Conservation (phyloP, 345 rosid species). For the Pelargonium nanum region DNA sequence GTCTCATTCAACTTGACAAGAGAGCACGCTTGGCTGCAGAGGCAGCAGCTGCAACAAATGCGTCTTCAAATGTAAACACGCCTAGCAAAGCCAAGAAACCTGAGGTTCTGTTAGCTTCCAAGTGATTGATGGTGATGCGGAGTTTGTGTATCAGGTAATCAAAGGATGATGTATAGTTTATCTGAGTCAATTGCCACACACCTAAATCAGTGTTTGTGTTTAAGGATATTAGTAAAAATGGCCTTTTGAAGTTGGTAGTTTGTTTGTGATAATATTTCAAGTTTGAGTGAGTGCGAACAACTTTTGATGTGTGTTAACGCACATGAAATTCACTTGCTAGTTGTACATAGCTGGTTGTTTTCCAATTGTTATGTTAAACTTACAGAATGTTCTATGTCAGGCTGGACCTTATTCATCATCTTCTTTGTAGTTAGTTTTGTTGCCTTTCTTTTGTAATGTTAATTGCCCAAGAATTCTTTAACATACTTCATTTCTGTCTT, state of each 20-base stretch:
- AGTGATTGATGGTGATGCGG: conserved; percentile 32
- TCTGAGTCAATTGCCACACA: not conserved
- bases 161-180: conserved; percentile 13
- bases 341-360: too few species aligned
- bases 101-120: conserved; percentile 73
- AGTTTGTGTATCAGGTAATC: conserved; percentile 24
- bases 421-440: too few species aligned
- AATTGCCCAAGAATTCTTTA: too few species aligned
- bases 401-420: too few species aligned
- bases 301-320: not conserved
- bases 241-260: not conserved
- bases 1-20: conserved; percentile 76
- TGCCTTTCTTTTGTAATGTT: too few species aligned
- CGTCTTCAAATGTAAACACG: conserved; percentile 63
- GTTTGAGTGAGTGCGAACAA: not conserved
- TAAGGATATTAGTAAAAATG: not conserved
- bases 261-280: not conserved
- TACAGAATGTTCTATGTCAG: too few species aligned
- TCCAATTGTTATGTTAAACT: too few species aligned
- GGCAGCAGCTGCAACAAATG: conserved; percentile 17
- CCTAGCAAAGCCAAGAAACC: conserved; percentile 81
- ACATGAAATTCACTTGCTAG: not conserved
- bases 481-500: too few species aligned
- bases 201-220: not conserved
- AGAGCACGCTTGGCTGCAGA: conserved; percentile 42